These are phyloP conservation scores for Aspergillus costaricaensis DNA, from an alignment of 2,329 filamentous ascomycete genomes.

Conservation along the genomic window DNA sequence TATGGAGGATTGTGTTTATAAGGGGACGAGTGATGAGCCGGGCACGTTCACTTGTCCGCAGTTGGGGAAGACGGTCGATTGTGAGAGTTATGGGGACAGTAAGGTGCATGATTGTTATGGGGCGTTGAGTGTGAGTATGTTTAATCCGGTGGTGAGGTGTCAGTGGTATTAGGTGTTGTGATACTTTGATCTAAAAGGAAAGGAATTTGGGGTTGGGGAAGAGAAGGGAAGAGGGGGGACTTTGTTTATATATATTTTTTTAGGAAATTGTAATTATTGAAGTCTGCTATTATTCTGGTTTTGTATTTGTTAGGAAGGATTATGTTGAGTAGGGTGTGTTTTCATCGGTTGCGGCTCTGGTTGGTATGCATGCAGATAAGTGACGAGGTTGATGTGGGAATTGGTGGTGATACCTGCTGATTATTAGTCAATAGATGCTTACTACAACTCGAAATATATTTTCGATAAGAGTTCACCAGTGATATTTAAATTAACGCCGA, in stretches of 20 bases:
- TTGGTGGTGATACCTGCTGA: too few relatives aligned
- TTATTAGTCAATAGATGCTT: too few relatives aligned
- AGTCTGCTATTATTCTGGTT: not conserved
- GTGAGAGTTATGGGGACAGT: not conserved
- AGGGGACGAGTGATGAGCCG: not conserved
- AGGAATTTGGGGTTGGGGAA: not conserved
- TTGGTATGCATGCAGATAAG: not conserved
- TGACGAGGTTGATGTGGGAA: not conserved
- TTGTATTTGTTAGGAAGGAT: not conserved
- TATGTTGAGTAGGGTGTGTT: not conserved
- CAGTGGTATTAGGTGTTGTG: not conserved
- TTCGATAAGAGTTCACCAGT: too few relatives aligned
- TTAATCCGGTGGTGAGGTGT: not conserved
- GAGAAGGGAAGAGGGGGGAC: too few relatives aligned
- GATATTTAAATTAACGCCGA: not conserved
- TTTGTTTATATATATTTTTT: not conserved
- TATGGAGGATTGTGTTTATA: not conserved
- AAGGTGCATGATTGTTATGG: not conserved
- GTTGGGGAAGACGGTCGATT: not conserved
- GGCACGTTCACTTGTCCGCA: not conserved
- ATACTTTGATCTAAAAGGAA: not conserved
- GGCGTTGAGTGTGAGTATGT: not conserved
- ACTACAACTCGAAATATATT: too few relatives aligned
- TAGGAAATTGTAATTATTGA: not conserved
- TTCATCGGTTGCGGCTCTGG: not conserved